Evolutionary conservation across 2,329 filamentous ascomycete species (phyloP), one percentile per base, ranked within the genome.

Genomic region (Sporothrix curviconia): DNA sequence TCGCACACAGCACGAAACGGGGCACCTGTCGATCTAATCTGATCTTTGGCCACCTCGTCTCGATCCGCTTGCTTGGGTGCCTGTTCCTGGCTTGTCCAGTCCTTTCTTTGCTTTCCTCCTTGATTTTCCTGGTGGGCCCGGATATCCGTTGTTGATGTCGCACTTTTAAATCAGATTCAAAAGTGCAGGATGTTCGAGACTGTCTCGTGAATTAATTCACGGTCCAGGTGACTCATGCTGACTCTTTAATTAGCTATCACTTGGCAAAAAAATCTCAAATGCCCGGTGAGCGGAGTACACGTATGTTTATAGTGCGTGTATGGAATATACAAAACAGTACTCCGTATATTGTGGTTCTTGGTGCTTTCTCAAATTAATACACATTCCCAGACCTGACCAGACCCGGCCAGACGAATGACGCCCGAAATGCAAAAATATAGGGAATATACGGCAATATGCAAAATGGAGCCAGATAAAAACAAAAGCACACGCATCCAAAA

Each of bases 121-220:
- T n/a, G n/a, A n/a, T n/a, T n/a, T n/a, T n/a, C 22, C 40, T 15
- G 24, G 28, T 19, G 44, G 12, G 2, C 24, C 53, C 43, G 54
- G 52, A 59, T 40, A 50, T 42, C 39, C 37, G 51, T 24, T 28
- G 42, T 43, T 53, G 49, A 22, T 34, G 42, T 37, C 50, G 12
- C 17, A 28, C 24, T 49, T 43, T 59, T 59, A n/a, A n/a, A 59
- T 59, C 58, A 59, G 58, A 59, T 59, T 49, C n/a, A n/a, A 44
- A 57, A 24, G 30, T 59, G 49, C 54, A 54, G 37, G 32, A n/a
- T 22, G 42, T 22, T 17, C 12, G 32, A 44, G 17, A 19, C 42
- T n/a, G n/a, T n/a, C n/a, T n/a, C n/a, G n/a, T n/a, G n/a, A n/a
- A n/a, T n/a, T n/a, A 24, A 44, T 19, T 14, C 42, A 44, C 42